A percentile compares a stretch with the other conserved stretches of the same genome.
phyloP scores from a whole-genome alignment of 495 filamentous ascomycete species.

The Xylaria curta region DNA sequence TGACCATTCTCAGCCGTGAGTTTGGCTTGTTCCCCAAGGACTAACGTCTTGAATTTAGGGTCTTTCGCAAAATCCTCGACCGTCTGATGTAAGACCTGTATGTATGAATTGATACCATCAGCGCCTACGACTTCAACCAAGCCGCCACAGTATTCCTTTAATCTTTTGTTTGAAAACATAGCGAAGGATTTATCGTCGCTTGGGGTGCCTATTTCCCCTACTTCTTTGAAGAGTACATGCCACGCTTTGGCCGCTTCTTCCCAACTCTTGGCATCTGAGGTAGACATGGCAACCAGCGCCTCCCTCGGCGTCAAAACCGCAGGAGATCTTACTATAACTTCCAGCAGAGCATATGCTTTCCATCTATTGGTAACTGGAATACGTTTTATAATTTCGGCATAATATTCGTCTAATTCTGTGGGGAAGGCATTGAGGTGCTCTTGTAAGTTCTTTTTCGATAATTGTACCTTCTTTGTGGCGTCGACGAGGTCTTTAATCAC shows the following conservation, averaged over 20 bases:
- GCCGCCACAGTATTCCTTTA: not conserved
- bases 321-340: not conserved
- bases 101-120: not conserved
- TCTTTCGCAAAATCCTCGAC: conserved; percentile 30
- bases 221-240: not conserved
- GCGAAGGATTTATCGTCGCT: not conserved
- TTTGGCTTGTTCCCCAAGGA: conserved; percentile 27
- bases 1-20: not conserved
- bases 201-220: not conserved
- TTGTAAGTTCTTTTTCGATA: not conserved
- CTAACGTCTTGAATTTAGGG: conserved; percentile 26
- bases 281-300: not conserved
- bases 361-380: not conserved
- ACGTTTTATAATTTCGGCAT: not conserved
- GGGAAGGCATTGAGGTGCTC: not conserved
- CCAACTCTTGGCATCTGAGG: not conserved
- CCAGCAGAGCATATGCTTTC: not conserved
- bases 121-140: not conserved
- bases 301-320: not conserved
- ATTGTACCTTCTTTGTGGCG: not conserved
- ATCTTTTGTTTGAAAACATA: not conserved
- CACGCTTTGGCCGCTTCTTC: not conserved
- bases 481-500: conserved; percentile 30
- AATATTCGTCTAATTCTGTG: not conserved
- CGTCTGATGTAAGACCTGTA: conserved; percentile 33